Evolutionary conservation across 352 stramenopile genomes (phyloP).

Genomic region (Phytophthora boehmeriae): DNA sequence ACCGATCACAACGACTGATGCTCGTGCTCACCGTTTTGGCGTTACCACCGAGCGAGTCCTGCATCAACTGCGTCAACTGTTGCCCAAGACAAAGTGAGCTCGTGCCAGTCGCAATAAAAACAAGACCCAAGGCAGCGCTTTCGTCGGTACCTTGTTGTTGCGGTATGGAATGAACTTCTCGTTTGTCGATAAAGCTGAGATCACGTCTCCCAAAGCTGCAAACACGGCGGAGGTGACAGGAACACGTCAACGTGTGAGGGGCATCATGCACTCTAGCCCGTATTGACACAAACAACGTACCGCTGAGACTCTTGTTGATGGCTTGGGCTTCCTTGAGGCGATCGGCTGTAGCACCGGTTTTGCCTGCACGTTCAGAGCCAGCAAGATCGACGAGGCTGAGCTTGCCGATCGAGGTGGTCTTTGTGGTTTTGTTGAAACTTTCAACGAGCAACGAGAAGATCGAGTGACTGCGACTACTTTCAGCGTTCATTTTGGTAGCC

Average conservation of each 20-base stretch:
- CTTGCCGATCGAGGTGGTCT: slow-evolving; percentile 80
- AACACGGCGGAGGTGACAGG: not conserved
- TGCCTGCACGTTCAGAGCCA: slow-evolving; percentile 86
- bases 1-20: not conserved
- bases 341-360: slow-evolving; percentile 86
- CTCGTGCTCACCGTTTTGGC: slow-evolving; percentile 85
- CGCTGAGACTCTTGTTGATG: slow-evolving; percentile 92
- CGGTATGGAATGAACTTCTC: slow-evolving; percentile 95
- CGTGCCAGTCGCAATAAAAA: not conserved
- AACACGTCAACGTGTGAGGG: slow-evolving; percentile 1
- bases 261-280: not conserved
- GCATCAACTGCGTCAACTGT: slow-evolving; percentile 92
- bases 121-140: not conserved
- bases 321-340: slow-evolving; percentile 88
- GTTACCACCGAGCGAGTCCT: slow-evolving; percentile 93
- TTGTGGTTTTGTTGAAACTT: slow-evolving; percentile 90
- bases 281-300: slow-evolving; percentile 25
- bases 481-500: slow-evolving; percentile 94
- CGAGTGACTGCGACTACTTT: slow-evolving; percentile 90
- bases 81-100: not conserved
- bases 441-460: slow-evolving; percentile 91
- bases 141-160: slow-evolving; percentile 85
- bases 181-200: slow-evolving; percentile 88
- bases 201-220: slow-evolving; percentile 90
- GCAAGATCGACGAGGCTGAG: slow-evolving; percentile 90